Evolutionary conservation across 2,329 filamentous ascomycete genomes (phyloP).

Genomic region (Aspergillus sp.): DNA sequence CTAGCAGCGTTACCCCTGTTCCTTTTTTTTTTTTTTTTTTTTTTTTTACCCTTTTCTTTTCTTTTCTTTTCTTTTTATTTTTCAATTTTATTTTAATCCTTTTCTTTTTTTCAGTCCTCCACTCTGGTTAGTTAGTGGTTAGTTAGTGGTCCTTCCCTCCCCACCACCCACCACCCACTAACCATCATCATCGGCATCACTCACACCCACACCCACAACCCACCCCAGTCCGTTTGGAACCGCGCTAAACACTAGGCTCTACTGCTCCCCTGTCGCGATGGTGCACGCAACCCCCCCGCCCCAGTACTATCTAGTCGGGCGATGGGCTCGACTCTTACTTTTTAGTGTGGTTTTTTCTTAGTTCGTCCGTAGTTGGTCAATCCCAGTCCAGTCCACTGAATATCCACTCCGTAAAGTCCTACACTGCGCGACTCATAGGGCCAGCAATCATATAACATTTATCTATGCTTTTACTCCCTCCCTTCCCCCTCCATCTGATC

Average conservation of each 20-base stretch:
- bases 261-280: slow-evolving; percentile 17
- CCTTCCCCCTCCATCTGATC: slow-evolving; percentile 9
- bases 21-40: background rate
- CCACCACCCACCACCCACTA: background rate
- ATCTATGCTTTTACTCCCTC: slow-evolving; percentile 29
- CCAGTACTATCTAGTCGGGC: slow-evolving; percentile 15
- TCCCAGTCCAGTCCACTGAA: slow-evolving; percentile 13
- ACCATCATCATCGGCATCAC: slow-evolving; percentile 18
- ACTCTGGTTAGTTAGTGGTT: too few relatives aligned
- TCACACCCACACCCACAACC: slow-evolving; percentile 17
- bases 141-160: background rate
- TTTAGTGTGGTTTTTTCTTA: slow-evolving; percentile 18
- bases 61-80: background rate
- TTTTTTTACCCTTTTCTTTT: slow-evolving; percentile 1
- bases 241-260: slow-evolving; percentile 22
- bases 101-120: background rate
- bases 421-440: slow-evolving; percentile 22
- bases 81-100: background rate
- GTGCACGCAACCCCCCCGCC: slow-evolving; percentile 11
- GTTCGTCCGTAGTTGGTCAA: slow-evolving; percentile 23
- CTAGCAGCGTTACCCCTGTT: background rate
- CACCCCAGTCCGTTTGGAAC: slow-evolving; percentile 24
- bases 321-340: slow-evolving; percentile 17
- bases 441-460: slow-evolving; percentile 33
- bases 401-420: slow-evolving; percentile 16